These are phyloP conservation scores for Zhuliangozyma blackwelliae DNA, from an alignment of 1,139 yeast genomes.

Conservation along the genomic window DNA sequence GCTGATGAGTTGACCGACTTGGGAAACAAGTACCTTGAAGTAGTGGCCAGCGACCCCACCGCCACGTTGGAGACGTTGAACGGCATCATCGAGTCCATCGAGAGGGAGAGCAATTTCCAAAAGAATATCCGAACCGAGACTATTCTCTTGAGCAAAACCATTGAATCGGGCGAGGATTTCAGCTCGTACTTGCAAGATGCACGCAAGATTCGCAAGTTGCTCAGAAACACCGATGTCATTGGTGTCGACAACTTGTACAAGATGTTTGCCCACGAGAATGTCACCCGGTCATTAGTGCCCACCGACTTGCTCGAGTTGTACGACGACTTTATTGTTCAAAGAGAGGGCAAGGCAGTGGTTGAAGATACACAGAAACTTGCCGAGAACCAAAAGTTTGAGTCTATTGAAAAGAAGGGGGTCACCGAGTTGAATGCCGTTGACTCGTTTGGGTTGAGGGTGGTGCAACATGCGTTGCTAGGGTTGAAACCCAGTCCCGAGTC, in stretches of 20 bases:
- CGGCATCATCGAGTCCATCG: constrained; percentile 23
- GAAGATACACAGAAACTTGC: constrained; percentile 25
- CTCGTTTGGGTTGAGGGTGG: constrained; percentile 74
- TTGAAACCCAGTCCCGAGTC: constrained; percentile 26
- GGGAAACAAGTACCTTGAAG: constrained; percentile 36
- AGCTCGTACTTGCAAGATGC: constrained; percentile 1
- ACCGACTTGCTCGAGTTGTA: constrained; percentile 29
- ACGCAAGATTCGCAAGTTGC: constrained; percentile 29
- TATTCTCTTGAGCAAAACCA: constrained; percentile 24
- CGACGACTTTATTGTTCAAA: constrained; percentile 13
- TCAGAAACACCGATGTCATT: constrained; percentile 64
- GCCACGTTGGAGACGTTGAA: constrained; percentile 25
- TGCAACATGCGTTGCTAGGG: constrained; percentile 75
- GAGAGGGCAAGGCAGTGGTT: constrained; percentile 10
- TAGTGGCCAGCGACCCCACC: constrained; percentile 27
- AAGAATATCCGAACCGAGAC: constrained; percentile 49
- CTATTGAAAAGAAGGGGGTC: constrained; percentile 45
- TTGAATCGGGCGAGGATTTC: constrained; percentile 3
- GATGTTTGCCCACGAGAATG: constrained; percentile 22
- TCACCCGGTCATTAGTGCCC: constrained; percentile 31
- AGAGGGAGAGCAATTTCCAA: constrained; percentile 23
- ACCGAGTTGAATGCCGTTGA: constrained; percentile 63
- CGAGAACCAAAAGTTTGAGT: constrained; percentile 23
- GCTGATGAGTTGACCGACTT: constrained; percentile 27
- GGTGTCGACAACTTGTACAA: constrained; percentile 58